Conservation (phyloP, 2,329 filamentous ascomycete species). For the Monosporascus sp. region DNA sequence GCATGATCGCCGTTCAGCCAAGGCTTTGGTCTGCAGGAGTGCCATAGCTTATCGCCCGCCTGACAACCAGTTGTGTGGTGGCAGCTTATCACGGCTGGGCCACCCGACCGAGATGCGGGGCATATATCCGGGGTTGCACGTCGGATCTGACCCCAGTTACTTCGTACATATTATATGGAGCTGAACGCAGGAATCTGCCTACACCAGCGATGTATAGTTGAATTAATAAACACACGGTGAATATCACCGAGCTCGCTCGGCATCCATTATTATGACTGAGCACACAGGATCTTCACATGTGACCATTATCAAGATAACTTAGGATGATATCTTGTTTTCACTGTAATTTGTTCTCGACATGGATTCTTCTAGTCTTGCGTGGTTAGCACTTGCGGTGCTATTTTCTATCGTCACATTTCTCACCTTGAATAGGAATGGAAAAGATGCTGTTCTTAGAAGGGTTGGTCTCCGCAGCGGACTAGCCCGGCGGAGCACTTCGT, state of each 20-base stretch:
- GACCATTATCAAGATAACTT: not conserved
- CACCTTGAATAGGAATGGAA: constrained; percentile 8
- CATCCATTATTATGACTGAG: too few species aligned
- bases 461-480: constrained; percentile 10
- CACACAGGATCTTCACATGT: too few species aligned
- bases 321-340: too few species aligned
- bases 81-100: not conserved
- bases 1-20: not conserved
- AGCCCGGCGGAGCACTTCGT: constrained; percentile 14
- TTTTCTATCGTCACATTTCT: constrained; percentile 18
- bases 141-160: too few species aligned
- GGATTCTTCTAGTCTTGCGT: constrained; percentile 8
- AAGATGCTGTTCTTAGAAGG: constrained; percentile 13
- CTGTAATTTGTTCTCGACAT: constrained; percentile 5
- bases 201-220: not conserved
- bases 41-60: not conserved
- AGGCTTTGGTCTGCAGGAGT: not conserved
- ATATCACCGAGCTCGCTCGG: too few species aligned
- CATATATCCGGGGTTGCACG: not conserved
- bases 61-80: not conserved
- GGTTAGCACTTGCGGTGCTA: constrained; percentile 13
- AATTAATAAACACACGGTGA: too few species aligned
- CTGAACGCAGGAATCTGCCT: not conserved
- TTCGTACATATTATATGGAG: too few species aligned
- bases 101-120: not conserved